Conservation (phyloP, 2,329 filamentous ascomycete species). For the Pseudogymnoascus sp. region DNA sequence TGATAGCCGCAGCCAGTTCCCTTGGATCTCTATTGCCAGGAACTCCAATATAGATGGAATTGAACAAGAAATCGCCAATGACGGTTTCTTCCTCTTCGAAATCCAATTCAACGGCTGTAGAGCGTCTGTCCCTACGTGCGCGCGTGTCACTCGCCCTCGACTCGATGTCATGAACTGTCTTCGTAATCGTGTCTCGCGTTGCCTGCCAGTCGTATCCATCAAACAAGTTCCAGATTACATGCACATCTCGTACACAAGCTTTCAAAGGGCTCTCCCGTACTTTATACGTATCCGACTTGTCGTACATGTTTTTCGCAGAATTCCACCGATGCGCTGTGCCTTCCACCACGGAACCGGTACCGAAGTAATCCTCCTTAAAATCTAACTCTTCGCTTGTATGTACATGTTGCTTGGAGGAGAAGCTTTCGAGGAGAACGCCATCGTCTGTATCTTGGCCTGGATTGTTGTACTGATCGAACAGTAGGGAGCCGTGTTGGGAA, state of each 20-base stretch:
- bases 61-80: constrained; percentile 94
- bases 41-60: constrained; percentile 96
- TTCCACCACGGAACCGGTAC: constrained; percentile 50
- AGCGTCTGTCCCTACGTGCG: constrained; percentile 45
- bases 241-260: constrained; percentile 74
- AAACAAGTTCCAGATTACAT: constrained; percentile 95
- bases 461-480: constrained; percentile 20
- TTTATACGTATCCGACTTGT: constrained; percentile 53
- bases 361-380: constrained; percentile 74
- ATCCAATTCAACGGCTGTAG: constrained; percentile 46
- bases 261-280: constrained; percentile 63
- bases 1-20: constrained; percentile 76
- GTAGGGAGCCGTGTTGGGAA: constrained; percentile 15
- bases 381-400: constrained; percentile 56
- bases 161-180: constrained; percentile 84
- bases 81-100: constrained; percentile 76
- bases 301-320: constrained; percentile 67
- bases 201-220: constrained; percentile 95
- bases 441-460: constrained; percentile 36
- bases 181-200: constrained; percentile 77
- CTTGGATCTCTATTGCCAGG: constrained; percentile 77
- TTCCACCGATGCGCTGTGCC: constrained; percentile 74
- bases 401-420: constrained; percentile 35
- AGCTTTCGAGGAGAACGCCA: constrained; percentile 39
- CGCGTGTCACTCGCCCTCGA: constrained; percentile 70